Evolutionary conservation across 73 alveolate species (phyloP).

Genomic region (Uronychia binucleata): DNA sequence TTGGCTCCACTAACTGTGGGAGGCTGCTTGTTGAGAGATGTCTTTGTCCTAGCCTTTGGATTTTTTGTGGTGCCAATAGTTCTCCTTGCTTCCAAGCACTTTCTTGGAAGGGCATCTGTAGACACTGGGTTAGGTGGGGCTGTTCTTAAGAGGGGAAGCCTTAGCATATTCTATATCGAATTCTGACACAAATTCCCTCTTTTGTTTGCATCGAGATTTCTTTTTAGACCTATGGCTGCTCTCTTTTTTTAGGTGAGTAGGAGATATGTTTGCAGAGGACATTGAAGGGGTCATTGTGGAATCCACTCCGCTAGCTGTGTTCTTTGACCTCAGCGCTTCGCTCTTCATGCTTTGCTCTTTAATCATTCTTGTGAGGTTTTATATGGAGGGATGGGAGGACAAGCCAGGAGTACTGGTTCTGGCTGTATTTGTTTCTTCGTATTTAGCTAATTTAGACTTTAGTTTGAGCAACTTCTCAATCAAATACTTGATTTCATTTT

Average conservation of each 20-base stretch:
- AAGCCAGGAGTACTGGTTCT: not conserved
- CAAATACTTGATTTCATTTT: conserved; percentile 51
- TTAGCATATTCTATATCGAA: not conserved
- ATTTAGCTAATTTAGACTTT: conserved; percentile 30
- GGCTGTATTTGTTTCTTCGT: not conserved
- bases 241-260: no score
- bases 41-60: no score
- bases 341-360: not conserved
- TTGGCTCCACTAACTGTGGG: no score
- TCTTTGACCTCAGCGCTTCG: conserved; percentile 1
- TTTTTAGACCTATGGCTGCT: not conserved
- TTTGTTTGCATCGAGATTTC: not conserved
- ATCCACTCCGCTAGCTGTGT: not conserved
- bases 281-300: no score
- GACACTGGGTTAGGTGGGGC: not conserved
- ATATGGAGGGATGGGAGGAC: not conserved
- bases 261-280: not conserved
- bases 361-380: not conserved
- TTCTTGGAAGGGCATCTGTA: not conserved
- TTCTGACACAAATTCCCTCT: not conserved
- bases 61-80: not conserved
- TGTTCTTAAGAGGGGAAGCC: not conserved
- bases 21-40: no score
- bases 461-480: conserved; percentile 50
- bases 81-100: no score